A percentile compares a stretch with the other conserved stretches of the same genome.
phyloP scores from a whole-genome alignment of 2,329 filamentous ascomycete species.

The Colletotrichum sp. region DNA sequence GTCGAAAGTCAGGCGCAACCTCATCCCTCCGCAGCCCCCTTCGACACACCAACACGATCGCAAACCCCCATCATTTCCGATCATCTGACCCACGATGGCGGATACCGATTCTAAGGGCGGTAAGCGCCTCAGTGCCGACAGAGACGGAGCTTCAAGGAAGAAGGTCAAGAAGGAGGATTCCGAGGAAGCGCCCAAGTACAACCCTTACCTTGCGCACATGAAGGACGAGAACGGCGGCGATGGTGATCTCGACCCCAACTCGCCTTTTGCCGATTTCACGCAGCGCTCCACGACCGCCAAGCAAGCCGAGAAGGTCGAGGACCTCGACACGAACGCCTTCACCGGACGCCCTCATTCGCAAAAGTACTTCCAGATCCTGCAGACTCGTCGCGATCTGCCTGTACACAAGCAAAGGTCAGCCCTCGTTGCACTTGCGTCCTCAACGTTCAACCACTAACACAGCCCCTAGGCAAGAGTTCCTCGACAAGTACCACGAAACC shows the following conservation, averaged over 20 bases:
- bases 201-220: constrained; percentile 93
- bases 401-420: constrained; percentile 85
- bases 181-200: constrained; percentile 51
- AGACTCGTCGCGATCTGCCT: constrained; percentile 82
- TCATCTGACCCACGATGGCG: constrained; percentile 37
- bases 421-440: background rate
- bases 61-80: background rate
- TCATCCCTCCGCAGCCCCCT: constrained; percentile 9
- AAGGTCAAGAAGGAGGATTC: constrained; percentile 45
- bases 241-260: constrained; percentile 35
- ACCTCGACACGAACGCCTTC: constrained; percentile 85
- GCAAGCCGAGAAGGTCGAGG: constrained; percentile 76
- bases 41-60: background rate
- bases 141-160: constrained; percentile 45
- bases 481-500: constrained; percentile 88
- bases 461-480: constrained; percentile 77
- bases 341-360: constrained; percentile 77
- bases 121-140: constrained; percentile 51
- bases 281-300: constrained; percentile 82
- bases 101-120: constrained; percentile 37
- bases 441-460: background rate
- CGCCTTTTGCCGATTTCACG: constrained; percentile 69
- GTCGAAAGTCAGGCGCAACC: background rate
- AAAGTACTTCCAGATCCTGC: constrained; percentile 89
- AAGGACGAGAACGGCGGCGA: constrained; percentile 58